Evolutionary conservation across 495 filamentous ascomycete genomes (phyloP).

Genomic region (Penicillium psychrofluorescens): DNA sequence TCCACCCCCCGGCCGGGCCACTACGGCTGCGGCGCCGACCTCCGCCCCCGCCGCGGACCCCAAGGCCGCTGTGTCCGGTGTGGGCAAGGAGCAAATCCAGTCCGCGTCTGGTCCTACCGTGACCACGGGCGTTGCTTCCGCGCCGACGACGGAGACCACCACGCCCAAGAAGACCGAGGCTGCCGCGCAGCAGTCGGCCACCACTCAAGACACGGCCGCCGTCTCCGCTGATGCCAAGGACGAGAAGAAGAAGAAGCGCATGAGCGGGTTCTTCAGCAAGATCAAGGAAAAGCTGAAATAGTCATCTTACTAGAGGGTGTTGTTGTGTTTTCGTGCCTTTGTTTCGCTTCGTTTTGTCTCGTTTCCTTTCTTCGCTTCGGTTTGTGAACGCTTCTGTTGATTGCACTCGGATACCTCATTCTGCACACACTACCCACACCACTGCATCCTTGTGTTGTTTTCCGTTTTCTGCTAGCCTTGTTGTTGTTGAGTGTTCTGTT

Average conservation of each 20-base stretch:
- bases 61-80: background rate
- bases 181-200: slow-evolving; percentile 9
- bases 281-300: slow-evolving; percentile 45
- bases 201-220: slow-evolving; percentile 9
- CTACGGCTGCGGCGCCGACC: slow-evolving; percentile 8
- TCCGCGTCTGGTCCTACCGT: slow-evolving; percentile 17
- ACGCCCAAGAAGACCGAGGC: slow-evolving; percentile 10
- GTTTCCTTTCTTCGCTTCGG: too few species aligned
- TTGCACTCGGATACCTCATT: too few species aligned
- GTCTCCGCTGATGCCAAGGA: slow-evolving; percentile 19
- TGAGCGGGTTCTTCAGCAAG: slow-evolving; percentile 41
- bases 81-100: background rate
- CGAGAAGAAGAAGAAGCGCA: slow-evolving; percentile 42
- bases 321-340: too few species aligned
- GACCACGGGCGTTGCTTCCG: slow-evolving; percentile 26
- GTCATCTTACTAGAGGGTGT: background rate
- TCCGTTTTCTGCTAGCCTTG: too few species aligned
- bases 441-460: too few species aligned
- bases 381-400: too few species aligned
- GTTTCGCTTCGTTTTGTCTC: too few species aligned
- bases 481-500: too few species aligned
- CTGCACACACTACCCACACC: too few species aligned
- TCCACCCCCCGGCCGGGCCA: slow-evolving; percentile 16
- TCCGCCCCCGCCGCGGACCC: slow-evolving; percentile 1
- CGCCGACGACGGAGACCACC: slow-evolving; percentile 10